A percentile compares a stretch with the other conserved stretches of the same genome.
phyloP scores from a whole-genome alignment of 2,329 filamentous ascomycete species.

The Aspergillus japonicus region DNA sequence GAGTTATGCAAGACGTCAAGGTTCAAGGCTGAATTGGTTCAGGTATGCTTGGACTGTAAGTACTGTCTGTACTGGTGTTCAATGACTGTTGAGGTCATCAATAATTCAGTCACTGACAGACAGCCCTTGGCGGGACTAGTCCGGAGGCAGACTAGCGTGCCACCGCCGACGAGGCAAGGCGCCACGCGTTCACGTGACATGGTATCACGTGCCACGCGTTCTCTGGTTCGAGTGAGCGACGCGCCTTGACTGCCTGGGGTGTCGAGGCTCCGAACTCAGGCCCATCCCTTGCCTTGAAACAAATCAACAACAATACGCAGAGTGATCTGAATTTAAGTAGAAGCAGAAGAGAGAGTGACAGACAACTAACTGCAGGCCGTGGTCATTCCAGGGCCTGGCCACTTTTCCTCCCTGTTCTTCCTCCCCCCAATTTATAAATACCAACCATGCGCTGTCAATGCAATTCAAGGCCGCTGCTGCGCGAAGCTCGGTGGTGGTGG shows the following conservation, averaged over 20 bases:
- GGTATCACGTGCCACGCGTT: conserved; percentile 22
- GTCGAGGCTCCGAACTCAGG: neutral
- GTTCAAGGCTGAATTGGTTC: neutral
- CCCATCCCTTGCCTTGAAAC: neutral
- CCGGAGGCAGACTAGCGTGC: conserved; percentile 12
- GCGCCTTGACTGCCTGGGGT: conserved; percentile 13
- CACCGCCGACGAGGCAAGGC: neutral
- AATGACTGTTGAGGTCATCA: conserved; percentile 1
- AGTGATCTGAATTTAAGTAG: no score
- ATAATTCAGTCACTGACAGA: neutral
- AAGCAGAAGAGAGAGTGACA: neutral
- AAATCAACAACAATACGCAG: neutral
- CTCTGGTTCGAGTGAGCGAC: conserved; percentile 21
- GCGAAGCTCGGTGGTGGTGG: conserved; percentile 31
- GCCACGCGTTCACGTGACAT: conserved; percentile 15
- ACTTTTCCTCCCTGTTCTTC: neutral
- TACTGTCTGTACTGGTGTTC: no score
- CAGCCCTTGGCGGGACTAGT: conserved; percentile 8
- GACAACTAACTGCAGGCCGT: neutral
- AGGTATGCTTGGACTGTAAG: neutral
- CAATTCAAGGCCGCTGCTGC: conserved; percentile 17
- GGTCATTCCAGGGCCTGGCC: neutral
- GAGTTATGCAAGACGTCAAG: neutral
- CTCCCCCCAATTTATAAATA: no score
- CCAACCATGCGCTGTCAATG: conserved; percentile 9